These are phyloP conservation scores for Candida pseudoviswanathii DNA, from an alignment of 1,139 yeast species.

Conservation along the genomic window DNA sequence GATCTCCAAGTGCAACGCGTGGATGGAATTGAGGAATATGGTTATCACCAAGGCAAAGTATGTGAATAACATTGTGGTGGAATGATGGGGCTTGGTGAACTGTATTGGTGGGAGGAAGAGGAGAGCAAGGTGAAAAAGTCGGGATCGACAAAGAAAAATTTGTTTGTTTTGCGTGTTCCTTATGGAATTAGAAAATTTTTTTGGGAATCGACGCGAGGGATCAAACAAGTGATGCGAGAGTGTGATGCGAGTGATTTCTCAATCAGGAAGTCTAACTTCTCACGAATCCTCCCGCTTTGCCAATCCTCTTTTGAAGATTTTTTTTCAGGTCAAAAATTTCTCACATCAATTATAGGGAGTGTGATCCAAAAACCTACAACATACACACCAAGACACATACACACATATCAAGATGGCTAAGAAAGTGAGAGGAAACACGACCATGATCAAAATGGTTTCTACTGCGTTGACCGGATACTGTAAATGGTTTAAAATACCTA, in stretches of 20 bases:
- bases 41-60: constrained; percentile 17
- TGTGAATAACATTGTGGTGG: constrained; percentile 1
- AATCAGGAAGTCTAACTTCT: constrained; percentile 10
- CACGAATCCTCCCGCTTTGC: neutral
- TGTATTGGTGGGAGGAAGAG: neutral
- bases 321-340: constrained; percentile 1
- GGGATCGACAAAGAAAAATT: constrained; percentile 1
- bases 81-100: neutral
- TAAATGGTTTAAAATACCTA: constrained; percentile 78
- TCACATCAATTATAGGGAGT: neutral
- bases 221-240: neutral
- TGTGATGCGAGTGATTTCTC: neutral
- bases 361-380: too few species aligned
- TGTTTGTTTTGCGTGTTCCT: constrained; percentile 3
- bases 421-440: constrained; percentile 46
- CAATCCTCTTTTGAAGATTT: constrained; percentile 2
- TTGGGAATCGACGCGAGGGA: neutral
- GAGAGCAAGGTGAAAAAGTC: neutral
- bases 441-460: constrained; percentile 64
- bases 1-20: constrained; percentile 44
- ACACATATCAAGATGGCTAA: constrained; percentile 32
- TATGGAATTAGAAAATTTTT: neutral
- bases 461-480: constrained; percentile 87
- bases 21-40: constrained; percentile 22
- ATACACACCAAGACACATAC: too few species aligned